phyloP scores from a whole-genome alignment of 2,329 filamentous ascomycete genomes.

The Blumeria graminis region DNA sequence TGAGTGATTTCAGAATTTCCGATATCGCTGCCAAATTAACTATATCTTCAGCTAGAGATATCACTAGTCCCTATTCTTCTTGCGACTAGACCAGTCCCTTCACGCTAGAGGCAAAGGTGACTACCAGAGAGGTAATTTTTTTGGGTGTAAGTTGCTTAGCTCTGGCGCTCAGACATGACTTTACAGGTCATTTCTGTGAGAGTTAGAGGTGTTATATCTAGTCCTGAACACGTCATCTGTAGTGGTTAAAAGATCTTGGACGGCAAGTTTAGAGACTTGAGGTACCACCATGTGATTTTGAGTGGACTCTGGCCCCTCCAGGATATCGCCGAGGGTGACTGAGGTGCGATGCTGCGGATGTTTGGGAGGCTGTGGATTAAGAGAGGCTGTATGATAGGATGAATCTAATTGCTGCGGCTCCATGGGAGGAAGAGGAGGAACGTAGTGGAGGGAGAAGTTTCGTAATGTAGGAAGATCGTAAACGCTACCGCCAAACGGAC shows the following conservation, averaged over 20 bases:
- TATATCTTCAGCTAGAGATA: too few species aligned
- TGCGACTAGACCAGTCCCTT: too few species aligned
- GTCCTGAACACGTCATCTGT: conserved; percentile 22
- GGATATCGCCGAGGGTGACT: conserved; percentile 74
- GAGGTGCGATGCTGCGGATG: conserved; percentile 27
- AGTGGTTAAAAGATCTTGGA: conserved; percentile 59
- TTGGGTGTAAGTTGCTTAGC: too few species aligned
- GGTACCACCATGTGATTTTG: conserved; percentile 81
- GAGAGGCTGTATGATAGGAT: conserved; percentile 17
- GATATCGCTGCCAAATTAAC: too few species aligned
- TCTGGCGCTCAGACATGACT: too few species aligned
- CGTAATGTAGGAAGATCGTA: conserved; percentile 75
- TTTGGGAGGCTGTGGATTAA: conserved; percentile 3
- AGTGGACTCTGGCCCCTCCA: conserved; percentile 65
- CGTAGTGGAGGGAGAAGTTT: conserved; percentile 38
- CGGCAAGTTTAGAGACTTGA: conserved; percentile 69
- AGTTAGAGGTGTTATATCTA: too few species aligned
- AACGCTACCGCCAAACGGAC: conserved; percentile 41
- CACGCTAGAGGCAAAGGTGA: too few species aligned
- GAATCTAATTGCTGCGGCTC: conserved; percentile 21
- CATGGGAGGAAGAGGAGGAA: conserved; percentile 45
- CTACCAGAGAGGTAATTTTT: too few species aligned
- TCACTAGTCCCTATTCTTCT: too few species aligned
- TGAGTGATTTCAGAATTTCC: too few species aligned
- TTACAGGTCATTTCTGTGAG: too few species aligned